These are phyloP conservation scores for Wickerhamomyces sydowiorum DNA, from an alignment of 805 yeast species.

Conservation along the genomic window DNA sequence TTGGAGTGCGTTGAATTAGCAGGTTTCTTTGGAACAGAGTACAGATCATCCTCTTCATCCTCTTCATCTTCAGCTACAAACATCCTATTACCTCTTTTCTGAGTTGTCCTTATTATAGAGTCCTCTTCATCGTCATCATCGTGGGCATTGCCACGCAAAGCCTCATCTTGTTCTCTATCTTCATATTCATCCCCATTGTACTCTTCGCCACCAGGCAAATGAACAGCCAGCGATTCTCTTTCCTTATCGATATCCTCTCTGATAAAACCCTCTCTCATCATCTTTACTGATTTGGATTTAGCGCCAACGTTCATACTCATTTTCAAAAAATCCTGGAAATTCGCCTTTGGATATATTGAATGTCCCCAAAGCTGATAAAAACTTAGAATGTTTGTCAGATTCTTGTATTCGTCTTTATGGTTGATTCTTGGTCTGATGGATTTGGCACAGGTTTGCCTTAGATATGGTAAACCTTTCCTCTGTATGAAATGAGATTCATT, in stretches of 20 bases:
- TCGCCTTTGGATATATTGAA: conserved; percentile 71
- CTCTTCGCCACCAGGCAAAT: background rate
- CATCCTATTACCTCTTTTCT: conserved; percentile 12
- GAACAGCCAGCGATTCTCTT: background rate
- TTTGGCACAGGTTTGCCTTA: conserved; percentile 32
- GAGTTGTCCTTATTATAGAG: conserved; percentile 9
- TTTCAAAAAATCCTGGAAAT: conserved; percentile 61
- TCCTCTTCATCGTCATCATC: conserved; percentile 1
- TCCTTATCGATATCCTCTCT: conserved; percentile 29
- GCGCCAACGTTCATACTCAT: conserved; percentile 46
- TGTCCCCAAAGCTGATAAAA: conserved; percentile 76
- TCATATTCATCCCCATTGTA: background rate
- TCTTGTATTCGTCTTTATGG: conserved; percentile 41
- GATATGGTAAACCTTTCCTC: conserved; percentile 47
- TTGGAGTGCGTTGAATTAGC: too few species aligned
- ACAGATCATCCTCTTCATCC: conserved; percentile 22
- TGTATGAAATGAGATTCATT: conserved; percentile 47
- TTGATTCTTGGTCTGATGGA: conserved; percentile 16
- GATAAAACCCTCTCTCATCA: conserved; percentile 33
- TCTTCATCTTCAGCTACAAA: conserved; percentile 6
- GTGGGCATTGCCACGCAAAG: background rate
- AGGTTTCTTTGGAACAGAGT: conserved; percentile 20
- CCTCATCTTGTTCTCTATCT: background rate
- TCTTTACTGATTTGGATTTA: conserved; percentile 33
- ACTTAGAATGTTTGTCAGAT: conserved; percentile 42